Evolutionary conservation across 2,329 filamentous ascomycete genomes (phyloP), one percentile per base, ranked within the genome.

Genomic region (Trichoderma koningiopsis): DNA sequence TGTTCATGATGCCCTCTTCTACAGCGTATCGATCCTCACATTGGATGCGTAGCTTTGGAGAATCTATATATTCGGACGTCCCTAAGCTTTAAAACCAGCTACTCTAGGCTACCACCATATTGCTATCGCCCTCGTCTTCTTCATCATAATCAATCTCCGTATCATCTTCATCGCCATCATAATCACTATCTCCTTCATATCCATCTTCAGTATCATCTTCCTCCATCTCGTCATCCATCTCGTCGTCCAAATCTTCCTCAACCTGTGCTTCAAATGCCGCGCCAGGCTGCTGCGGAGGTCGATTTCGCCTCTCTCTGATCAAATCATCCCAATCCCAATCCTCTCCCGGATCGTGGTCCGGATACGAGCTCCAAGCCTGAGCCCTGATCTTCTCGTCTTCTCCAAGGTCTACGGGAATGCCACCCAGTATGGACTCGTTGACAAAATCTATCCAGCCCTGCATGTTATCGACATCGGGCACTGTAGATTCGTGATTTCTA

Each of bases 371-470:
- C 66, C 70, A 74, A 8, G 73, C 73, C 61, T 76, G 72, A 8
- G 75, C 75, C 6, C 73, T 63, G 16, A 77, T 64, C 4, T 58
- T 62, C 55, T 76, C 72, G 31, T 79, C 75, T 13, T 74, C 74
- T 29, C 63, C 55, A 8, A 77, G 22, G 1, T 76, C 72, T 0
- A 72, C 68, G 0, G 71, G 58, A 40, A 76, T 70, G 7, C 75
- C 74, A 1, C 75, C 74, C 33, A 73, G 53, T 13, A 79, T 63
- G 1, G 74, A 72, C 13, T 72, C 59, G 40, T 74, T 73, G 70
- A 76, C 72, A 49, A 78, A 80, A 56, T 70, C 67, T 8, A 29
- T 37, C 79, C 78, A 80, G 57, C 63, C 74, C 2, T 59, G 27
- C 0, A 40, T 29, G 65, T 79, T 75, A 33, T 74, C 22, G 1